phyloP scores from a whole-genome alignment of 768 basidiomycete genomes.

The Trametes cinnabarina region DNA sequence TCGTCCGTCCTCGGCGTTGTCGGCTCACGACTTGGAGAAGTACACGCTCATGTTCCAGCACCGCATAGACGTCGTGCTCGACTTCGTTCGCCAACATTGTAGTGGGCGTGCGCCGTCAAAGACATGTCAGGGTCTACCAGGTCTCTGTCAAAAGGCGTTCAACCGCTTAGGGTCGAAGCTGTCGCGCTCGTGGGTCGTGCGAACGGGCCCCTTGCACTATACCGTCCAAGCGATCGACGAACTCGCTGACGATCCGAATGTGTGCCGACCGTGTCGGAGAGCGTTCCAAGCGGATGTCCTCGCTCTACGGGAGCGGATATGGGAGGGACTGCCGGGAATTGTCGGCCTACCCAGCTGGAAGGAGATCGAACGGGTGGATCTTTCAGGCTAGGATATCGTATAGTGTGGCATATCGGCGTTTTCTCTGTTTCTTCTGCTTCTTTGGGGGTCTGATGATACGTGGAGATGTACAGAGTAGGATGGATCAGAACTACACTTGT shows the following conservation, averaged over 20 bases:
- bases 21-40: conserved; percentile 41
- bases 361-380: conserved; percentile 35
- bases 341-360: conserved; percentile 49
- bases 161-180: conserved; percentile 42
- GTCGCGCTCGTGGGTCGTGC: conserved; percentile 45
- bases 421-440: too few species aligned
- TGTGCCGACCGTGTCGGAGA: conserved; percentile 45
- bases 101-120: conserved; percentile 20
- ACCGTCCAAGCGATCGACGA: conserved; percentile 47
- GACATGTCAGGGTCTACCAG: conserved; percentile 11
- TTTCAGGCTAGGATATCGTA: conserved; percentile 11
- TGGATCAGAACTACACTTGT: too few species aligned
- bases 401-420: background rate
- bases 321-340: conserved; percentile 47
- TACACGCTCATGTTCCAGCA: conserved; percentile 61
- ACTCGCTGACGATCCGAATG: conserved; percentile 30
- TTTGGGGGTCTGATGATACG: too few species aligned
- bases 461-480: too few species aligned
- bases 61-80: conserved; percentile 45
- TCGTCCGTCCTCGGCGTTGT: conserved; percentile 45
- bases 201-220: conserved; percentile 54
- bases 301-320: conserved; percentile 39
- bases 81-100: conserved; percentile 48
- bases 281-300: conserved; percentile 42
- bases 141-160: conserved; percentile 43